Evolutionary conservation across 192 early-diverging fungal genomes (phyloP), one percentile per base, ranked within the genome.

Genomic region (Rhizophagus sp.): DNA sequence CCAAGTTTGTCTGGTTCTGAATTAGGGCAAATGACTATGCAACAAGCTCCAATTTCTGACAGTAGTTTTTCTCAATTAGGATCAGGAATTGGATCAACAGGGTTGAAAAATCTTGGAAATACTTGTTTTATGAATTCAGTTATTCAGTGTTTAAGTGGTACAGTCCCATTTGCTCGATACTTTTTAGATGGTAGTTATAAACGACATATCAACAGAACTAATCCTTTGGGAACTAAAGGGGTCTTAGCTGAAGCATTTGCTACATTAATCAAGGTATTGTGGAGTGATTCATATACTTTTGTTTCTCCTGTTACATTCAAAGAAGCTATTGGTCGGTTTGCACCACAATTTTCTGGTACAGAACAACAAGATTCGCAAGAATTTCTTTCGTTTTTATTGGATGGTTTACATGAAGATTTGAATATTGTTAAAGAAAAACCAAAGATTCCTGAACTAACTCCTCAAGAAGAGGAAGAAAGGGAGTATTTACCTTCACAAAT

Each of bases 291-390:
- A 36, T 94, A 94, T 57, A 85, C 87, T 10, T 92, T 92, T 39
- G 84, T 98, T 5, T 93, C 93, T 4, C 97, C 97, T 2, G 88
- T 88, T 0, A 84, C 87, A 24, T 97, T 98, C 83, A 91, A 96
- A 57, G 82, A 91, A 47, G 89, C 90, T 1, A 88, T 99, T 15
- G 90, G 91, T 17, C 85, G 89, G 44, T 93, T 92, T 83, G 93
- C 93, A 49, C 89, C 91, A 8, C 93, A 96, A 80, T 99, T 97
- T 83, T 88, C 87, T 47, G 95, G 95, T 8, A 92, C 89, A 65
- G 96, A 98, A 69, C 98, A 99, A 82, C 96, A 99, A 39, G 98
- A 99, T 85, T 94, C 94, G 1, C 98, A 99, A 81, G 97, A 98
- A 85, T 98, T 99, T 85, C 86, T 98, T 13, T 87, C 90, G 4